Conservation (phyloP, 2,329 filamentous ascomycete genomes). For the Fusarium pseudonygamai region DNA sequence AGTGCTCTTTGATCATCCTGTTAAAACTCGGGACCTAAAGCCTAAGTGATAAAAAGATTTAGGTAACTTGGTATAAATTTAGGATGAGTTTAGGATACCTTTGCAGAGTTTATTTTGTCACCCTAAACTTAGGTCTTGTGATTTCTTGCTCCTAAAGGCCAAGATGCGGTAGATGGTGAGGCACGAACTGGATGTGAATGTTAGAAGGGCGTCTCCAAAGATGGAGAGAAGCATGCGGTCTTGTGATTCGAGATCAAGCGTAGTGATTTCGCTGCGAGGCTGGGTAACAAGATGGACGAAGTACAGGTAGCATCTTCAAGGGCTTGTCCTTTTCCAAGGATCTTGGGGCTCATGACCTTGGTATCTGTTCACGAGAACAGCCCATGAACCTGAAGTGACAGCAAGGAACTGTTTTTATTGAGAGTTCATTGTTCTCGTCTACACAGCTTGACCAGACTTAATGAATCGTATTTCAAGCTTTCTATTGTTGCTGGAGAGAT, state of each 20-base stretch:
- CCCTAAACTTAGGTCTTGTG: neutral
- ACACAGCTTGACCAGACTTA: neutral
- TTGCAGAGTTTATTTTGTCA: too few species aligned
- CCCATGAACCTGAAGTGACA: neutral
- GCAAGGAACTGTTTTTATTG: neutral
- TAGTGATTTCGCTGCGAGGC: neutral
- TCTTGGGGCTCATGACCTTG: neutral
- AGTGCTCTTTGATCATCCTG: neutral
- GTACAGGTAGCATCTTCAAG: neutral
- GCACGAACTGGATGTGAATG: rapidly evolving
- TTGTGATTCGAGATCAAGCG: neutral
- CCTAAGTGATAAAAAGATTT: too few species aligned
- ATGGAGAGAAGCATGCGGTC: neutral
- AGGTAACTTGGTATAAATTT: neutral
- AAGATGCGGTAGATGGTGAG: neutral
- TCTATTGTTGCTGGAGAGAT: neutral
- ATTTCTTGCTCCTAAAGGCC: neutral
- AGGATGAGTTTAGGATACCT: too few species aligned
- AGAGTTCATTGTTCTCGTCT: neutral
- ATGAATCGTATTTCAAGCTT: neutral
- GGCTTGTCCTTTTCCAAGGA: neutral
- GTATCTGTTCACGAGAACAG: neutral
- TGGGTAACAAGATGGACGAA: too few species aligned
- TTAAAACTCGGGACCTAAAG: too few species aligned
- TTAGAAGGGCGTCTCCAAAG: too few species aligned